Percentiles rank a stretch among this genome's conserved stretches.
phyloP scores from a whole-genome alignment of 73 alveolate genomes.

The Strombidium stylifer region DNA sequence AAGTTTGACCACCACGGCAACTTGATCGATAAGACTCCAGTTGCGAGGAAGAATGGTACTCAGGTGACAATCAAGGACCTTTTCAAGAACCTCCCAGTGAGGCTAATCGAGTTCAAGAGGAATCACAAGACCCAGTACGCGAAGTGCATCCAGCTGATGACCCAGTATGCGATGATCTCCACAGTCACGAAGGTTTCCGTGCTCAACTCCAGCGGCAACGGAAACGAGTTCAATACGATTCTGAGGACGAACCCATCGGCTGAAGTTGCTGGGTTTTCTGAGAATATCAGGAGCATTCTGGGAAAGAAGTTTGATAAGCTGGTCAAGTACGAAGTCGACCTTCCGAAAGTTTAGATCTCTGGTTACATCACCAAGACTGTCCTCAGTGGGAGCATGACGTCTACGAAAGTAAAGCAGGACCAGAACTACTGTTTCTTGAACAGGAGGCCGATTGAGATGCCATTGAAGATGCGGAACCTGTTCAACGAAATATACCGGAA shows the following conservation, averaged over 20 bases:
- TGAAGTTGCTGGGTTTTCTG: neutral
- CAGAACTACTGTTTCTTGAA: slow-evolving; percentile 34
- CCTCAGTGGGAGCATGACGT: slow-evolving; percentile 69
- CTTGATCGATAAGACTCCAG: slow-evolving; percentile 28
- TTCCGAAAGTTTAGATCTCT: slow-evolving; percentile 13
- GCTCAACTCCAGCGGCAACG: slow-evolving; percentile 24
- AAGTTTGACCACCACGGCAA: slow-evolving; percentile 42
- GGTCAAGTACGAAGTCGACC: slow-evolving; percentile 14
- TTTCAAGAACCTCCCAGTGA: slow-evolving; percentile 79
- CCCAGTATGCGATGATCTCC: slow-evolving; percentile 68
- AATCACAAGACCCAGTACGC: slow-evolving; percentile 60
- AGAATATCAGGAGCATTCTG: slow-evolving; percentile 31
- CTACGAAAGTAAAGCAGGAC: slow-evolving; percentile 23
- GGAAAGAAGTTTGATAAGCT: slow-evolving; percentile 41
- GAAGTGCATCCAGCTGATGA: slow-evolving; percentile 38
- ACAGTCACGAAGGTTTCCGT: slow-evolving; percentile 41
- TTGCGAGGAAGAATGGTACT: slow-evolving; percentile 77
- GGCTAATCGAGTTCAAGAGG: slow-evolving; percentile 64
- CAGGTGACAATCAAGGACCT: slow-evolving; percentile 64
- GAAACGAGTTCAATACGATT: slow-evolving; percentile 20
- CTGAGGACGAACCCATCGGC: slow-evolving; percentile 41
- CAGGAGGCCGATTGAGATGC: slow-evolving; percentile 87
- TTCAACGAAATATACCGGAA: slow-evolving; percentile 80
- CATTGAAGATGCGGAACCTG: slow-evolving; percentile 61
- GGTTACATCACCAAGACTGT: slow-evolving; percentile 87